phyloP scores from a whole-genome alignment of 2,329 filamentous ascomycete genomes.

The Setomelanomma holmii region DNA sequence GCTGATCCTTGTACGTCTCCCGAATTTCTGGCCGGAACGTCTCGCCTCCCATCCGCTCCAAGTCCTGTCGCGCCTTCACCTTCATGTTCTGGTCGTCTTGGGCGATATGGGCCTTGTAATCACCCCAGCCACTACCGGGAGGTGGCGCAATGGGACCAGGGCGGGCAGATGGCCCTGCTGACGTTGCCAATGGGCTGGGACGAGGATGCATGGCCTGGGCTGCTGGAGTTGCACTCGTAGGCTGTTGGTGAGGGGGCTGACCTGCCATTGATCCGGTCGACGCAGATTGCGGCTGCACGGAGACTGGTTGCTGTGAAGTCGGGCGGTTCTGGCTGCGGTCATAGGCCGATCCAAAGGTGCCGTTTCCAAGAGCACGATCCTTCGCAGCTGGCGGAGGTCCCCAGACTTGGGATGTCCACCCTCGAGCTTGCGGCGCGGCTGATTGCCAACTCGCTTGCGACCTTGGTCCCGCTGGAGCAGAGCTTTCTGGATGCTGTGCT shows the following conservation, averaged over 20 bases:
- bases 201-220: constrained; percentile 32
- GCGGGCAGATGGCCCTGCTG: constrained; percentile 19
- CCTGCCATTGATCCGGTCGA: constrained; percentile 29
- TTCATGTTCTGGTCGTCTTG: constrained; percentile 36
- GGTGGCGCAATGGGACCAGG: constrained; percentile 42
- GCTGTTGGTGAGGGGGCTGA: constrained; percentile 23
- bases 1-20: constrained; percentile 41
- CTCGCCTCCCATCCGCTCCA: constrained; percentile 36
- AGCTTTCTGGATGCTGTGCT: constrained; percentile 25
- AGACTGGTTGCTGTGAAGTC: constrained; percentile 33
- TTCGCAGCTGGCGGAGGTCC: constrained; percentile 71
- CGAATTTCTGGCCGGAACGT: constrained; percentile 41
- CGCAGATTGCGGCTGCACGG: constrained; percentile 31
- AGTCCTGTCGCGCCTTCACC: constrained; percentile 34
- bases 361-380: constrained; percentile 76
- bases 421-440: constrained; percentile 32
- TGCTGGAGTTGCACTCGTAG: constrained; percentile 20
- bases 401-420: constrained; percentile 68
- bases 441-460: constrained; percentile 38
- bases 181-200: constrained; percentile 17
- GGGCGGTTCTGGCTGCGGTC: constrained; percentile 57
- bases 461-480: constrained; percentile 27
- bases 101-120: constrained; percentile 39
- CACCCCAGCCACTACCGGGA: constrained; percentile 40
- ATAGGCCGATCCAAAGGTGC: constrained; percentile 73